phyloP scores from a whole-genome alignment of 23 red algal species.

The Gracilaria domingensis region DNA sequence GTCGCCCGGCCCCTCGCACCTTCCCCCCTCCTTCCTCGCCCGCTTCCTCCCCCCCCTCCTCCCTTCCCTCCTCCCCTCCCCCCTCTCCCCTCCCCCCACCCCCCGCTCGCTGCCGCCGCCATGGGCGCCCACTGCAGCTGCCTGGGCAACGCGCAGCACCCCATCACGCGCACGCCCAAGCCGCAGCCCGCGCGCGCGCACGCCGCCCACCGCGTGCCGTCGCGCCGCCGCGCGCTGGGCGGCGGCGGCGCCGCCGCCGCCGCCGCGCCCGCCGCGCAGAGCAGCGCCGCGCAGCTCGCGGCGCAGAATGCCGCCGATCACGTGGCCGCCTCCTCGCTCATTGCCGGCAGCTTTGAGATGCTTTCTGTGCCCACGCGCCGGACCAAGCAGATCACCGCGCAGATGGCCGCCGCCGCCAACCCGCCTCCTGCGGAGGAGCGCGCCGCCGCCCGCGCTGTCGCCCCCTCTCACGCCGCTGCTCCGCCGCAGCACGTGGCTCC shows the following conservation, averaged over 20 bases:
- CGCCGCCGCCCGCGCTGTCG: not conserved
- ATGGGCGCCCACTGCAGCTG: constrained; percentile 32
- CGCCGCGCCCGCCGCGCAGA: not conserved
- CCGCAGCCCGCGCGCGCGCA: not conserved
- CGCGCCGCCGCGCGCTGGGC: no score
- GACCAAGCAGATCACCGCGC: not conserved
- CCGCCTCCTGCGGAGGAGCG: not conserved
- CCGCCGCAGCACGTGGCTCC: no score
- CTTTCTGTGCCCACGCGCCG: constrained; percentile 10
- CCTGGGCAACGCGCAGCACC: not conserved
- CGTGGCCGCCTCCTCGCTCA: not conserved
- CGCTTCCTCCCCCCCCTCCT: no score
- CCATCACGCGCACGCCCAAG: constrained; percentile 8
- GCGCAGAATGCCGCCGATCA: not conserved
- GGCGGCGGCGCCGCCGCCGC: not conserved
- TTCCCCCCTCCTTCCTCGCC: no score
- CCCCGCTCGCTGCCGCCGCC: not conserved
- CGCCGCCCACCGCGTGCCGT: not conserved
- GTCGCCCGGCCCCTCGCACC: no score
- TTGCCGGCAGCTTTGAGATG: constrained; percentile 18
- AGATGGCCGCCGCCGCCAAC: not conserved
- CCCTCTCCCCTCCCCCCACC: not conserved
- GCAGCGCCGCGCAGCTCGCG: not conserved
- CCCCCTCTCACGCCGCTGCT: no score
- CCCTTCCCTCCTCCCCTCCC: no score